Base-by-base conservation (phyloP, 2,329 filamentous ascomycete species). In the Stemphylium lycopersici region DNA sequence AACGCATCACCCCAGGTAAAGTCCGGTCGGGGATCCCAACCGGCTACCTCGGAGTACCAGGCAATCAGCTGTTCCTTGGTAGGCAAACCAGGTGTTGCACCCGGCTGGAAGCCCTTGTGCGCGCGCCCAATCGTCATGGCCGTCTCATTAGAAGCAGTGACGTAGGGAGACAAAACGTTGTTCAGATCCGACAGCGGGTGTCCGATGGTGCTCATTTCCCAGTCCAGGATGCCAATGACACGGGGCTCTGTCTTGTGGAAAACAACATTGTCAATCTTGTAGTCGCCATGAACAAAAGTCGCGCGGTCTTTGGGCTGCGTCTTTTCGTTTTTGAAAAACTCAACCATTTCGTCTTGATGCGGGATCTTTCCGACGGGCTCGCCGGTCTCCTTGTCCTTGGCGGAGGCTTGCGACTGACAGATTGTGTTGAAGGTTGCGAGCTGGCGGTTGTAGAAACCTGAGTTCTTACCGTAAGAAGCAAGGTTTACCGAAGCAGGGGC, bases 191-290 rank as follows among this genome's bases (percentile, higher is more conserved):
- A 93, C 18, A 98, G 84, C 1, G 95, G 95, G 74, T 99, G 93
- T n/a, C 95, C 95, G 49, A 97, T 88, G 0, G 95, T 98, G 32
- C 91, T 92, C 91, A 99, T 96, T 79, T 98, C 95, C 72, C 76
- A 89, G 84, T 99, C 95, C 5, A 98, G 79, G 49, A 98, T 92
- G 3, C 93, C 95, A 76, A 98, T 93, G 11, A 98, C 93, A 48
- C 87, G 82, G 5, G 93, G 87, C 74, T 93, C 89, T 0, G 90
- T 93, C 77, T 90, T 90, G 79, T 97, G 91, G 75, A 96, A 99
- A 43, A 81, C 79, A 24, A 81, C 69, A 52, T 81, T 82, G 61
- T 81, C 80, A 49, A 82, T 96, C 80, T 98, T 99, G 81, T 93
- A 99, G 76, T 99, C 95, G 32, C 95, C 95, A 70, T 98, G 95